Evolutionary conservation across 352 stramenopile species (phyloP).

Genomic region (Phytopythium ostracodes): DNA sequence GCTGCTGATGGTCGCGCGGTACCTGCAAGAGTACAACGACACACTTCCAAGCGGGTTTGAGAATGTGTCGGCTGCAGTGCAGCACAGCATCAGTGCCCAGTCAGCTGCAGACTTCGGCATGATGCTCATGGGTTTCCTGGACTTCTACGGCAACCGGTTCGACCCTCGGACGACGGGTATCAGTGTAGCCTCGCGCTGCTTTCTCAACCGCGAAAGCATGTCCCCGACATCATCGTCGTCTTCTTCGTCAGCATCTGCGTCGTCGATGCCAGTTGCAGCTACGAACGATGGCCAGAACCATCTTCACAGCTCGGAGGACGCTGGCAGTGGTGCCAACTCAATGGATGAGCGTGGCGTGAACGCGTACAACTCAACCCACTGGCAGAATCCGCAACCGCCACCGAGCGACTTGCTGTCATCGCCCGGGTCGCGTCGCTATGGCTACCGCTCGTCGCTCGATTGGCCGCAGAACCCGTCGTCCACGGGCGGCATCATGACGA

Average conservation of each 20-base stretch:
- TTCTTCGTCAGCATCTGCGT: background rate
- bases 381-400: slow-evolving; percentile 51
- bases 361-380: slow-evolving; percentile 49
- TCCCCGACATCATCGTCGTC: slow-evolving; percentile 8
- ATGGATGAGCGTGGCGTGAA: slow-evolving; percentile 46
- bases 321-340: background rate
- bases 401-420: slow-evolving; percentile 53
- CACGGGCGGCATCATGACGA: slow-evolving; percentile 31
- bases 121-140: slow-evolving; percentile 95
- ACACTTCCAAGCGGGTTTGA: slow-evolving; percentile 60
- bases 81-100: slow-evolving; percentile 55
- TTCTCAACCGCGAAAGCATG: slow-evolving; percentile 74
- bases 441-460: slow-evolving; percentile 68
- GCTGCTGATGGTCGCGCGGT: slow-evolving; percentile 94
- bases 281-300: background rate
- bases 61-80: slow-evolving; percentile 50
- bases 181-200: slow-evolving; percentile 78
- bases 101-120: slow-evolving; percentile 90
- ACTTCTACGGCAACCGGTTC: slow-evolving; percentile 97
- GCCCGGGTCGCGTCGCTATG: slow-evolving; percentile 56
- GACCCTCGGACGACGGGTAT: slow-evolving; percentile 89
- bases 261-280: background rate
- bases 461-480: slow-evolving; percentile 32
- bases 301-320: background rate
- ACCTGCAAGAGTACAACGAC: slow-evolving; percentile 86